phyloP scores from a whole-genome alignment of 768 basidiomycete species.

The Lenzites betulinus region DNA sequence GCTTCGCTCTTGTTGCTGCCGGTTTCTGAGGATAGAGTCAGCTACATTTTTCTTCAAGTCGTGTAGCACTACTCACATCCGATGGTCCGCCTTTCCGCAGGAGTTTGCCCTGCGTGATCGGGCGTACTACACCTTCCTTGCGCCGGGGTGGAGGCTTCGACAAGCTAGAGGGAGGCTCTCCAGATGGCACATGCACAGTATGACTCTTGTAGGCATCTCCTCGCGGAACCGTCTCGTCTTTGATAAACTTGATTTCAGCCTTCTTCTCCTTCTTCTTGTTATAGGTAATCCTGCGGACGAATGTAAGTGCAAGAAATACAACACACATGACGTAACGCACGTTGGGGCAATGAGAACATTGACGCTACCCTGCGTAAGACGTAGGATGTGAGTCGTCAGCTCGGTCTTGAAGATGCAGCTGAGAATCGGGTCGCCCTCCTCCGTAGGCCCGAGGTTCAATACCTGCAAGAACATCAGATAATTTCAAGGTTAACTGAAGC shows the following conservation, averaged over 20 bases:
- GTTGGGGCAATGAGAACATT: constrained; percentile 72
- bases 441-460: constrained; percentile 74
- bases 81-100: constrained; percentile 78
- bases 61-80: constrained; percentile 30
- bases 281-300: constrained; percentile 71
- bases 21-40: constrained; percentile 38
- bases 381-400: constrained; percentile 77
- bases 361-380: constrained; percentile 76
- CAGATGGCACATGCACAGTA: constrained; percentile 82
- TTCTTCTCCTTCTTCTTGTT: constrained; percentile 97
- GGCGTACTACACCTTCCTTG: constrained; percentile 84
- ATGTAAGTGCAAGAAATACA: neutral
- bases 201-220: constrained; percentile 95
- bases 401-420: constrained; percentile 97
- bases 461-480: constrained; percentile 44
- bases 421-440: constrained; percentile 94
- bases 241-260: constrained; percentile 81
- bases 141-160: constrained; percentile 85
- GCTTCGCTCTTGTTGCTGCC: constrained; percentile 44
- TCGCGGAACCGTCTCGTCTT: constrained; percentile 80
- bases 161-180: constrained; percentile 79
- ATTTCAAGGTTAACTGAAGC: neutral
- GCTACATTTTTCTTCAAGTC: neutral
- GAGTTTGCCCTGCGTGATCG: constrained; percentile 83
- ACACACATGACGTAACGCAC: constrained; percentile 48